Evolutionary conservation across 257 asterid genomes (phyloP), one percentile per base, ranked within the genome.

Genomic region (Solanum pimpinellifolium): DNA sequence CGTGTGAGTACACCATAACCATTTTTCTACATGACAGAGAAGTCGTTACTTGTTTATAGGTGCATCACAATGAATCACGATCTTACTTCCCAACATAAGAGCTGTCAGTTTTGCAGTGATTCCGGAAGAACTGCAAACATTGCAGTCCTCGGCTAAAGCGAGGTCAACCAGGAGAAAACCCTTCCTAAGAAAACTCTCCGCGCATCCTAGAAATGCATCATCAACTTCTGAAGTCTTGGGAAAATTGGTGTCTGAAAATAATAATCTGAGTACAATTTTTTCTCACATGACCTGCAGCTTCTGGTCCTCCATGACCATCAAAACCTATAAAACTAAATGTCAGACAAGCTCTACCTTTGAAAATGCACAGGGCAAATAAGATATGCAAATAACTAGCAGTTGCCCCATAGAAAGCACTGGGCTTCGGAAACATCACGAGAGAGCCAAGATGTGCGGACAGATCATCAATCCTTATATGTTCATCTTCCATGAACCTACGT

Each of bases 231-330:
- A 87, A 37, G 93, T 84, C 75, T 87, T 90, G 0, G 96, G 95
- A 91, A 95, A 93, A 87, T 91, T 84, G 83, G 91, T 88, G 73
- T 94, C 94, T 90, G 93, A 91, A 37, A 95, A 94, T 68, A 95
- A 88, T 89, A 95, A 90, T 85, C 92, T 91, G 46, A 93, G 91
- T 2, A 92, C 98, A 73, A 35, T 93, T 91, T 74, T 88, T 91
- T 52, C 87, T 90, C 59, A 94, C 93, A 87, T 91, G 93, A 52
- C 95, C 92, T 31, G 98, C 98, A n/a, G 98, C 98, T 89, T 95
- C 98, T 18, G 98, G 91, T 44, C 98, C 98, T 85, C 98, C 98
- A 77, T 95, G 98, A 11, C 98, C 98, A 90, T 95, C 98, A 90
- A 94, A 95, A 94, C 88, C 98, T 94, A 69, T 18, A 85, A 76